Percentiles rank a stretch among this genome's conserved stretches.
Conservation (phyloP, 1,284 basidiomycete genomes). For the Anthracocystis setariae region DNA sequence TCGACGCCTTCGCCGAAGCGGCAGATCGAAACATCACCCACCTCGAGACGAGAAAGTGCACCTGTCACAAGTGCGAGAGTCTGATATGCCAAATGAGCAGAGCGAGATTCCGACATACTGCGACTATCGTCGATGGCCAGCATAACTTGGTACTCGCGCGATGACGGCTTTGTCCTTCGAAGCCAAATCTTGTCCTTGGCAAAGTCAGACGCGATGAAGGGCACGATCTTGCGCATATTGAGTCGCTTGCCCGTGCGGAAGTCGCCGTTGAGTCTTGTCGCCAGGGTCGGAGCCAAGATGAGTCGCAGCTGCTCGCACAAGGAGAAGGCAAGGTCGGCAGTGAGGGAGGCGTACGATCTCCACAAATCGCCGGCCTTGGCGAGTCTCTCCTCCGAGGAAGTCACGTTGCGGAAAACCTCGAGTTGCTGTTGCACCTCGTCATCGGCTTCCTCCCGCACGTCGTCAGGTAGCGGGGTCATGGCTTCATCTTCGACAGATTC, state of each 20-base stretch:
- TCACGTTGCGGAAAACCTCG: conserved; percentile 74
- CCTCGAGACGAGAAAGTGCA: conserved; percentile 89
- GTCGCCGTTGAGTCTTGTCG: conserved; percentile 94
- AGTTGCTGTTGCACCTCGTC: conserved; percentile 61
- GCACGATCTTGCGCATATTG: conserved; percentile 99
- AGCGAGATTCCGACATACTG: conserved; percentile 94
- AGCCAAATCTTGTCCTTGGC: conserved; percentile 99
- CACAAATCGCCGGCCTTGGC: conserved; percentile 80
- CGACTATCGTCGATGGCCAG: conserved; percentile 94
- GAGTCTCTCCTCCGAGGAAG: conserved; percentile 72
- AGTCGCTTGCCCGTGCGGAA: conserved; percentile 97
- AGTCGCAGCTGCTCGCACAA: conserved; percentile 87
- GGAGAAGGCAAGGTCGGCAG: conserved; percentile 87
- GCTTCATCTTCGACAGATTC: conserved; percentile 61
- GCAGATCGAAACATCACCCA: conserved; percentile 90
- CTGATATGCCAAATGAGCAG: conserved; percentile 92
- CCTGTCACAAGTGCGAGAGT: conserved; percentile 91
- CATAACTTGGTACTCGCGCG: conserved; percentile 95
- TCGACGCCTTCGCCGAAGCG: conserved; percentile 90
- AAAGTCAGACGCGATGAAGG: conserved; percentile 98
- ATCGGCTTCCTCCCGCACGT: conserved; percentile 50
- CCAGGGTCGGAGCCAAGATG: conserved; percentile 92
- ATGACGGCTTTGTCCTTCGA: conserved; percentile 88
- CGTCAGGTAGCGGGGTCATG: conserved; percentile 59
- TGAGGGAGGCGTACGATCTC: conserved; percentile 88